phyloP scores from a whole-genome alignment of 495 filamentous ascomycete species.

The Umbilicaria muhlenbergii region DNA sequence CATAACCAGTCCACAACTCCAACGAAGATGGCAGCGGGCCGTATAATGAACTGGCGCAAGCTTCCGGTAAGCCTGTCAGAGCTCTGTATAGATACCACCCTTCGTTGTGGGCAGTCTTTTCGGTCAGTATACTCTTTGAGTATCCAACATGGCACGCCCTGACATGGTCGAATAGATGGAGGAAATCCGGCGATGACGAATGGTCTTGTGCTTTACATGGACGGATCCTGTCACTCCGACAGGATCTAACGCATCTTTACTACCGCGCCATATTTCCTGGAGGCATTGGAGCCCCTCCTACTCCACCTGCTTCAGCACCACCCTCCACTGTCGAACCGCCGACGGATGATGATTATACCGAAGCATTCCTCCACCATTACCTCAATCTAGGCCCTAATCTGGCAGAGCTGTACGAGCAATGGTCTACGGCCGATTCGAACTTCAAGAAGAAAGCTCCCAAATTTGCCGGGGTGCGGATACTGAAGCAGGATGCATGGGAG shows the following conservation, averaged over 20 bases:
- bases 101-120: conserved; percentile 86
- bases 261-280: conserved; percentile 56
- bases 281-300: conserved; percentile 14
- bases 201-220: conserved; percentile 87
- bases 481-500: conserved; percentile 94
- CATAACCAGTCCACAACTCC: too few species aligned
- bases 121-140: conserved; percentile 24
- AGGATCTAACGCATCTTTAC: conserved; percentile 64
- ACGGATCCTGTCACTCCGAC: conserved; percentile 67
- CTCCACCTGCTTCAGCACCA: conserved; percentile 20
- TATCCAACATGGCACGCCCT: background rate
- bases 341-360: conserved; percentile 41
- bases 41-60: conserved; percentile 57
- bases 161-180: conserved; percentile 45
- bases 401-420: conserved; percentile 63
- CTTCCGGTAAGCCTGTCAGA: conserved; percentile 66
- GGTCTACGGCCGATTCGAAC: conserved; percentile 73
- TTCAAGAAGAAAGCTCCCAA: conserved; percentile 77
- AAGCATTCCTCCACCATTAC: conserved; percentile 56
- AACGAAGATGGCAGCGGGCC: conserved; percentile 14
- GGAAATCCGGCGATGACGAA: conserved; percentile 58
- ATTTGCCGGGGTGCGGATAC: conserved; percentile 85
- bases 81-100: conserved; percentile 78
- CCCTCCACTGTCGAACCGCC: conserved; percentile 8
- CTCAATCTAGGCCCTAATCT: conserved; percentile 68